Percentiles rank a stretch among this genome's conserved stretches.
Conservation (phyloP, 768 basidiomycete genomes). For the Pleurotus pulmonarius region DNA sequence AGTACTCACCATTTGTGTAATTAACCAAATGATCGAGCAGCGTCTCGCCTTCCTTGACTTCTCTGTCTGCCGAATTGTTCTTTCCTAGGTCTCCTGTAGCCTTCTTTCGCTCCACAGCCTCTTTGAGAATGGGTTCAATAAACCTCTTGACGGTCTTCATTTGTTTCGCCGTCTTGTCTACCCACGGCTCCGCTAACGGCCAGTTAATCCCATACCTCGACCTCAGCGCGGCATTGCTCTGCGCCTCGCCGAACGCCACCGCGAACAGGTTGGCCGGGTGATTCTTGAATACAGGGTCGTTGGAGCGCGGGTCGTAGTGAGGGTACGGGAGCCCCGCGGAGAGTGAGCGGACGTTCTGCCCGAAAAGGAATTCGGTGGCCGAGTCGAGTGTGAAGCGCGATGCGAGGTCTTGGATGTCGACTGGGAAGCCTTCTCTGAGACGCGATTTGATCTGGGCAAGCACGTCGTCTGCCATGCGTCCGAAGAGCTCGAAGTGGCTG, state of each 20-base stretch:
- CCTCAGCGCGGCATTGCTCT: slow-evolving; percentile 36
- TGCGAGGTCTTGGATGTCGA: slow-evolving; percentile 60
- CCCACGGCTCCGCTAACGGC: slow-evolving; percentile 51
- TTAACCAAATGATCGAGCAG: slow-evolving; percentile 52
- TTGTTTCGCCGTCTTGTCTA: slow-evolving; percentile 39
- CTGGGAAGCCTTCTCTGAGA: slow-evolving; percentile 39
- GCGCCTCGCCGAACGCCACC: slow-evolving; percentile 46
- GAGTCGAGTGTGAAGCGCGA: slow-evolving; percentile 59
- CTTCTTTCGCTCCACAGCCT: slow-evolving; percentile 39
- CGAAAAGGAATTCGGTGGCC: slow-evolving; percentile 57
- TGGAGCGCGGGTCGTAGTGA: slow-evolving; percentile 19
- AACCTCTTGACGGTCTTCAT: slow-evolving; percentile 47
- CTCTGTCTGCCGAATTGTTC: slow-evolving; percentile 23
- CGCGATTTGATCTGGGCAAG: slow-evolving; percentile 40
- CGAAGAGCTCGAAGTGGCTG: slow-evolving; percentile 52
- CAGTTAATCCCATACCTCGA: slow-evolving; percentile 39
- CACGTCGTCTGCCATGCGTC: slow-evolving; percentile 43
- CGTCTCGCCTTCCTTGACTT: slow-evolving; percentile 39
- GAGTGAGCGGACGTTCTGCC: slow-evolving; percentile 41
- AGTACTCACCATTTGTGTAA: slow-evolving; percentile 43
- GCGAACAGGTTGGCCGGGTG: slow-evolving; percentile 40
- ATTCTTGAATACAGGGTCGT: slow-evolving; percentile 12
- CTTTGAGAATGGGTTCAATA: slow-evolving; percentile 48
- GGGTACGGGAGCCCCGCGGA: slow-evolving; percentile 48
- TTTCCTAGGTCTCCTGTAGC: slow-evolving; percentile 17